Evolutionary conservation across 2,329 filamentous ascomycete species (phyloP).

Genomic region (Pseudogymnoascus sp.): DNA sequence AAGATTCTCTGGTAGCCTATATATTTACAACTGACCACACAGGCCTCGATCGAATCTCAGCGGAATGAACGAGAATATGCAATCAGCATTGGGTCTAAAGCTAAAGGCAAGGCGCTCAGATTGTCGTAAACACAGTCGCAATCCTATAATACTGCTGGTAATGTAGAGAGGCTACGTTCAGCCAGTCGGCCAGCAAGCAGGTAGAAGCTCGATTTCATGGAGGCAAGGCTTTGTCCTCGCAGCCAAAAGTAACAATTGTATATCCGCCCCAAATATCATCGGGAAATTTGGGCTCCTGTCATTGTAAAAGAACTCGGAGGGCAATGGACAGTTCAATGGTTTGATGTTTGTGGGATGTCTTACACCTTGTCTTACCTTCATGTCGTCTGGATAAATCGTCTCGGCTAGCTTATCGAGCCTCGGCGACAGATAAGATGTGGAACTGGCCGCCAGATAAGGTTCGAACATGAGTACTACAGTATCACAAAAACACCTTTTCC

Average conservation of each 20-base stretch:
- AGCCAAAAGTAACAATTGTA: background rate
- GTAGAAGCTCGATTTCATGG: background rate
- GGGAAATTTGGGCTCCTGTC: background rate
- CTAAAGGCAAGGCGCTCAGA: background rate
- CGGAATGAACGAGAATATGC: background rate
- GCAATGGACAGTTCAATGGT: background rate
- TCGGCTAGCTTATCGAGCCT: conserved; percentile 1
- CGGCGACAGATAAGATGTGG: background rate
- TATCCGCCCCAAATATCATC: background rate
- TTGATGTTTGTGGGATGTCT: background rate
- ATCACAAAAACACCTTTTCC: background rate
- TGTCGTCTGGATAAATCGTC: background rate
- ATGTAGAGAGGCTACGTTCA: background rate
- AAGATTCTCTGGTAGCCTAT: background rate
- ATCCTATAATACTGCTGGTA: background rate
- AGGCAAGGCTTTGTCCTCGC: background rate
- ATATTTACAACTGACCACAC: background rate
- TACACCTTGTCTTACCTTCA: background rate
- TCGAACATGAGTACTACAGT: background rate
- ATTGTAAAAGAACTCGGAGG: background rate
- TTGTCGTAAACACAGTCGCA: background rate
- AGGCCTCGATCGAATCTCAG: background rate
- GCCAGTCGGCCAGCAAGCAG: background rate
- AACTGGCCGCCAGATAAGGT: background rate
- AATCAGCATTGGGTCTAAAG: background rate